Evolutionary conservation across 495 filamentous ascomycete species (phyloP), one percentile per base, ranked within the genome.

Genomic region (Penicillium lividum): DNA sequence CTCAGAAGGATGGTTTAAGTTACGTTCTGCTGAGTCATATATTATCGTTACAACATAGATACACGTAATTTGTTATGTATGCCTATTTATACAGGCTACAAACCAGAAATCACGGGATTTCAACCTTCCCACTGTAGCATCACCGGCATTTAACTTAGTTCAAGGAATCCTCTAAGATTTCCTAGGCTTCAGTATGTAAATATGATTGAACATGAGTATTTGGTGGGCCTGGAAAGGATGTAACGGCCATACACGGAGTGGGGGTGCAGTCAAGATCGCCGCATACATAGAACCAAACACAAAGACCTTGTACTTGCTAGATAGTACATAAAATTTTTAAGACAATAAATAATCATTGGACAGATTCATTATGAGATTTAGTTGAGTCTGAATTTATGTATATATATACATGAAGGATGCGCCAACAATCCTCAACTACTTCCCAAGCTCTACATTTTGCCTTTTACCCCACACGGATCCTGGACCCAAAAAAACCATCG

Each of bases 21-120:
- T 67, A 56, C 55, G 60, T 48, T 44, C 13, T 13, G 64, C 57
- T 67, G 60, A 67, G 51, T 67, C 57, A 67, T 40, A 54, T 2
- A 34, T 8, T 51, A 43, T 46, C 18, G 15, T 50, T 64, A 61
- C 61, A 7, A 5, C 11, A 1, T 13, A 10, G 18, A 44, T 53
- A 58, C 54, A 4, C 27, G 56, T 52, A 49, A 30, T 30, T 30
- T 16, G n/a, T 31, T 27, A 30, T 49, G 5, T n/a, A 7, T 49
- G 46, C 46, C 46, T 49, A 3, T 8, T n/a, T n/a, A 31, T 30
- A 33, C 46, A 49, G 46, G 46, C 46, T 29, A 49, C 25, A 30
- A 33, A 22, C 22, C n/a, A 3, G 10, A 4, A 46, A 13, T 4
- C 25, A 28, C 46, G 28, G 46, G 28, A 16, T n/a, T n/a, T 33